Evolutionary conservation across 495 filamentous ascomycete species (phyloP).

Genomic region (Annulohypoxylon maeteangense): DNA sequence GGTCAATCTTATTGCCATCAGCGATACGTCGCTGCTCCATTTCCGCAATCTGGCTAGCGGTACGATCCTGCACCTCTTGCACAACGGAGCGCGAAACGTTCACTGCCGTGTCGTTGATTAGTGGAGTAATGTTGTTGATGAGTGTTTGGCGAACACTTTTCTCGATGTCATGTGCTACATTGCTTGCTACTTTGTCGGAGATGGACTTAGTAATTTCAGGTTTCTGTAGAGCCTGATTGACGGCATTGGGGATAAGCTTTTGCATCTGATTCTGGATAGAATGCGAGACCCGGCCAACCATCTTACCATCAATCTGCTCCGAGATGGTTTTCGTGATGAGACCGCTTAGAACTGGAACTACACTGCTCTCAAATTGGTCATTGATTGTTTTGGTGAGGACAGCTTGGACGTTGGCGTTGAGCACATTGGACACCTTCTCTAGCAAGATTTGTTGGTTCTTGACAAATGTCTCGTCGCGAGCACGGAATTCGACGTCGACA

Average conservation of each 20-base stretch:
- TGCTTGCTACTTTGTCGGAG: slow-evolving; percentile 74
- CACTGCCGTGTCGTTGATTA: slow-evolving; percentile 65
- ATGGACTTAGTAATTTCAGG: slow-evolving; percentile 74
- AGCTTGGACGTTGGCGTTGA: slow-evolving; percentile 90
- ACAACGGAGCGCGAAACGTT: slow-evolving; percentile 69
- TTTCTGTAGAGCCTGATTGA: slow-evolving; percentile 70
- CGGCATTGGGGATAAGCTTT: slow-evolving; percentile 56
- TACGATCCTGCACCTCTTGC: slow-evolving; percentile 70
- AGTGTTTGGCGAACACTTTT: slow-evolving; percentile 70
- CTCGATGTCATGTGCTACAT: slow-evolving; percentile 74
- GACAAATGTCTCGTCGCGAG: slow-evolving; percentile 53
- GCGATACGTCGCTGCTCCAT: slow-evolving; percentile 74
- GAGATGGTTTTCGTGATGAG: slow-evolving; percentile 58
- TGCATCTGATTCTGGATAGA: slow-evolving; percentile 71
- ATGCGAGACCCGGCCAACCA: slow-evolving; percentile 61
- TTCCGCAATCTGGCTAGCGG: slow-evolving; percentile 69
- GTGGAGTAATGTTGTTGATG: slow-evolving; percentile 69
- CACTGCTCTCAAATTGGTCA: slow-evolving; percentile 70
- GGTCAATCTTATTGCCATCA: slow-evolving; percentile 83
- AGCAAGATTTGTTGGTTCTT: slow-evolving; percentile 67
- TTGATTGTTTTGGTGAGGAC: slow-evolving; percentile 77
- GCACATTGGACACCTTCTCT: slow-evolving; percentile 84
- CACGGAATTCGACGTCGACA: slow-evolving; percentile 50
- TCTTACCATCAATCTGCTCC: slow-evolving; percentile 55
- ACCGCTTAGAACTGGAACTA: slow-evolving; percentile 65